A percentile compares a stretch with the other conserved stretches of the same genome.
phyloP scores from a whole-genome alignment of 176 grass and related monocot species.

The Oryza glaberrima region DNA sequence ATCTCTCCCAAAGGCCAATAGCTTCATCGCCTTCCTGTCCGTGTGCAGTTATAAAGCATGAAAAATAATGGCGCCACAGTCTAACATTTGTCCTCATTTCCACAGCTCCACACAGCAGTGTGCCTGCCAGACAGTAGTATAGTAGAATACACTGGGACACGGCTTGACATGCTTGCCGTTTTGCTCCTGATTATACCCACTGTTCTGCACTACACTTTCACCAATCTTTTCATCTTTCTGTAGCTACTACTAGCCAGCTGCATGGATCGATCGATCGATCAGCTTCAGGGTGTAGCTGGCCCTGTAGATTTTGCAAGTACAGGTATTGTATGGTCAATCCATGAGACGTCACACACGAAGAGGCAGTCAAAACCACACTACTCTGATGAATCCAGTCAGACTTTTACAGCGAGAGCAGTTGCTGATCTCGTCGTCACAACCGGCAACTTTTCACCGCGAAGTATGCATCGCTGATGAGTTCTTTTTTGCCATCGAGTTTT shows the following conservation, averaged over 20 bases:
- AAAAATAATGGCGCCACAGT: background rate
- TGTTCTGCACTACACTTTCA: background rate
- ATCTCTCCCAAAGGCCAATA: background rate
- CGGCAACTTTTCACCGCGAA: conserved; percentile 26
- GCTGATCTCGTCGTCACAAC: background rate
- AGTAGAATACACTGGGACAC: background rate
- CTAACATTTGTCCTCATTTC: conserved; percentile 42
- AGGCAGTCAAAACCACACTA: conserved; percentile 37
- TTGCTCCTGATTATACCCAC: conserved; percentile 15
- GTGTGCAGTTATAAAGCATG: conserved; percentile 11
- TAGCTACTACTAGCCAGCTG: background rate
- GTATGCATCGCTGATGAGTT: conserved; percentile 21
- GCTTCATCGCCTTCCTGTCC: background rate
- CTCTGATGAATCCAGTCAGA: conserved; percentile 28
- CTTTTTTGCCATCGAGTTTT: conserved; percentile 29
- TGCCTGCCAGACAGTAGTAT: background rate
- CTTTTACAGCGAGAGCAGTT: conserved; percentile 23
- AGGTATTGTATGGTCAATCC: conserved; percentile 28
- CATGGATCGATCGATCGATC: background rate
- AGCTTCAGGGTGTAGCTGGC: background rate
- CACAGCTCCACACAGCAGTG: background rate
- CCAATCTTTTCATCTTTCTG: background rate
- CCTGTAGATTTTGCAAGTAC: background rate
- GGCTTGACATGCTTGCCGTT: conserved; percentile 11
- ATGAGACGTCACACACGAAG: conserved; percentile 1